A percentile compares a stretch with the other conserved stretches of the same genome.
These are phyloP conservation scores for Schizothecium vesticola DNA, from an alignment of 495 filamentous ascomycete genomes.

Conservation along the genomic window DNA sequence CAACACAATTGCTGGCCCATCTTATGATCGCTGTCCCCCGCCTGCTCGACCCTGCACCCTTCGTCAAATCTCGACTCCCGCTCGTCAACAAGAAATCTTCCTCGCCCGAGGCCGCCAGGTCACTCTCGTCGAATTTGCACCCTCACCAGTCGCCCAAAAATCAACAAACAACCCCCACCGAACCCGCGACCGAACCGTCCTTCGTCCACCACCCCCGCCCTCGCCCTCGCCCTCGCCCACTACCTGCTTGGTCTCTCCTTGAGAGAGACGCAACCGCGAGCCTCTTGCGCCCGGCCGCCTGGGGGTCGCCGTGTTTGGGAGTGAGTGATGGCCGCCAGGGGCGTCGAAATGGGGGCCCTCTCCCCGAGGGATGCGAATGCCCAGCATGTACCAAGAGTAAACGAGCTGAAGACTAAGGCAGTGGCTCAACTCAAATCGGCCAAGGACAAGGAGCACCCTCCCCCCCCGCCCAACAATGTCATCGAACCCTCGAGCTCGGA, in stretches of 20 bases:
- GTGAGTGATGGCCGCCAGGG: constrained; percentile 30
- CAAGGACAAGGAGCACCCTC: constrained; percentile 67
- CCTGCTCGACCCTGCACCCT: not conserved
- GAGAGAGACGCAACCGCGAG: not conserved
- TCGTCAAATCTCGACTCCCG: not conserved
- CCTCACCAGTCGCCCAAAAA: not conserved
- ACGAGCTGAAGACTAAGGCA: constrained; percentile 52
- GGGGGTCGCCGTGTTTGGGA: not conserved
- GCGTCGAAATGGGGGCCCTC: constrained; percentile 59
- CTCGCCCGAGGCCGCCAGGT: not conserved
- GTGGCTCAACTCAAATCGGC: constrained; percentile 47
- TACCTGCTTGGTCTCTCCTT: not conserved
- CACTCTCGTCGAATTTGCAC: not conserved
- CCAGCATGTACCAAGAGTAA: constrained; percentile 37
- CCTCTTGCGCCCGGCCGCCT: not conserved
- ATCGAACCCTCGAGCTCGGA: constrained; percentile 59
- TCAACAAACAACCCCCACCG: not conserved
- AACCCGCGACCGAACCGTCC: not conserved
- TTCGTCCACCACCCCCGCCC: not conserved
- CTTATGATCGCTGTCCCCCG: not conserved
- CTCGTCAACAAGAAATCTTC: not conserved
- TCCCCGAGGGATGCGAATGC: constrained; percentile 68
- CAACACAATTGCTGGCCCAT: not conserved
- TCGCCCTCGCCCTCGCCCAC: not conserved
- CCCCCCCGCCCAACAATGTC: constrained; percentile 71